Percentiles rank a stretch among this genome's conserved stretches.
These are phyloP conservation scores for Phytophthora litchii DNA, from an alignment of 352 stramenopile species.

Conservation along the genomic window DNA sequence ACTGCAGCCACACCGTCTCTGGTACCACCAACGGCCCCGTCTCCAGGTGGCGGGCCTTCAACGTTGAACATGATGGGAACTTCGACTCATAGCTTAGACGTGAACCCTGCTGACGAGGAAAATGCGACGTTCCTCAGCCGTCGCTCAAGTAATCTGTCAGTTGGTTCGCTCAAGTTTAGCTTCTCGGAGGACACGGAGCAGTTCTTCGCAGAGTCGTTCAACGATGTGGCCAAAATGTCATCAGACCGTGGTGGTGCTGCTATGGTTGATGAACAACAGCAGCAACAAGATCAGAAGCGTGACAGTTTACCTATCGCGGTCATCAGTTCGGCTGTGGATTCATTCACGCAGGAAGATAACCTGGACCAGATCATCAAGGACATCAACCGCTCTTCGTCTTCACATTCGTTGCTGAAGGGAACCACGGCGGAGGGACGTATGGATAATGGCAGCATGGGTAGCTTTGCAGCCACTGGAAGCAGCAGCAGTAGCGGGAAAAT, in stretches of 20 bases:
- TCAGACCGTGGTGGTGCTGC: conserved; percentile 26
- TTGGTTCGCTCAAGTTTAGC: conserved; percentile 76
- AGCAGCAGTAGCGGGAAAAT: conserved; percentile 37
- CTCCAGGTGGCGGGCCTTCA: conserved; percentile 30
- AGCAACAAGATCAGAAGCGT: conserved; percentile 49
- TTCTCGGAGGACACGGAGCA: conserved; percentile 72
- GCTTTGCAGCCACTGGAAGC: conserved; percentile 36
- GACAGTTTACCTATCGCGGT: conserved; percentile 76
- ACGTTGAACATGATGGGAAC: conserved; percentile 30
- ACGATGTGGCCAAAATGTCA: conserved; percentile 52
- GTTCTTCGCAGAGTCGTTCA: conserved; percentile 65
- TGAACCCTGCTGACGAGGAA: conserved; percentile 45
- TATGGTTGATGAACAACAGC: conserved; percentile 20
- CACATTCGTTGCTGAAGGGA: conserved; percentile 47
- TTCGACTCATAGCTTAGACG: conserved; percentile 39
- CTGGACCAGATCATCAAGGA: conserved; percentile 81
- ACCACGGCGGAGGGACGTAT: conserved; percentile 6
- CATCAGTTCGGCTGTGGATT: conserved; percentile 70
- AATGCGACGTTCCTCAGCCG: conserved; percentile 38
- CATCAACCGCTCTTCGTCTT: conserved; percentile 62
- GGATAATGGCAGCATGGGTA: conserved; percentile 25
- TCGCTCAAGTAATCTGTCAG: conserved; percentile 68
- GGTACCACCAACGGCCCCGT: conserved; percentile 39
- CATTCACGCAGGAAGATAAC: conserved; percentile 77
- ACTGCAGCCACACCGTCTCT: conserved; percentile 32